Conservation (phyloP, 371 early-diverging fungal genomes). For the Dinochytrium kinnereticum region DNA sequence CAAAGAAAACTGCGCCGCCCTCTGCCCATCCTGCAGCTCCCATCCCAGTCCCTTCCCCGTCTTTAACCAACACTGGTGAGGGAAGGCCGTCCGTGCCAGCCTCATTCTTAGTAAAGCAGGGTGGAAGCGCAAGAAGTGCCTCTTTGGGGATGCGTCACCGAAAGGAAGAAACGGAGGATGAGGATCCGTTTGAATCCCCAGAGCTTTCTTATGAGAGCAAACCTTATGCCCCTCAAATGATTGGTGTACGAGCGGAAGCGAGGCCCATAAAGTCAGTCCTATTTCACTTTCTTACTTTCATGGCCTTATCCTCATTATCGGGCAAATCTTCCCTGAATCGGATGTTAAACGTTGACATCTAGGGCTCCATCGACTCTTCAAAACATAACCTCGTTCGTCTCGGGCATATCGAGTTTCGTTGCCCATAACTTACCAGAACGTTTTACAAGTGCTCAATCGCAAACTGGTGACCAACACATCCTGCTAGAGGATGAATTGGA, state of each 20-base stretch:
- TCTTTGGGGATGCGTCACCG: too few species aligned
- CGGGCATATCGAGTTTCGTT: conserved; percentile 9
- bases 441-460: background rate
- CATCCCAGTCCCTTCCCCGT: background rate
- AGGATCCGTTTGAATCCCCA: background rate
- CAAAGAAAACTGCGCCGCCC: background rate
- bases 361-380: conserved; percentile 4
- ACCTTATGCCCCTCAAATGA: background rate
- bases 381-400: background rate
- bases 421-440: background rate
- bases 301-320: background rate
- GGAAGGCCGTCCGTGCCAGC: too few species aligned
- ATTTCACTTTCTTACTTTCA: background rate
- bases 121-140: background rate
- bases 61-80: background rate
- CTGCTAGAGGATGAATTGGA: background rate
- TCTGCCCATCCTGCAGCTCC: background rate
- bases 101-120: background rate
- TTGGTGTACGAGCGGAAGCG: background rate
- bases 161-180: background rate
- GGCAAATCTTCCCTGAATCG: too few species aligned
- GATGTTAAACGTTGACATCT: background rate
- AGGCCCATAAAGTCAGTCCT: background rate
- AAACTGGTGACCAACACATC: background rate
- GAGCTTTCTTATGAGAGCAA: background rate